Conservation (phyloP, 208 protist genomes). For the Trypanosoma melophagium region DNA sequence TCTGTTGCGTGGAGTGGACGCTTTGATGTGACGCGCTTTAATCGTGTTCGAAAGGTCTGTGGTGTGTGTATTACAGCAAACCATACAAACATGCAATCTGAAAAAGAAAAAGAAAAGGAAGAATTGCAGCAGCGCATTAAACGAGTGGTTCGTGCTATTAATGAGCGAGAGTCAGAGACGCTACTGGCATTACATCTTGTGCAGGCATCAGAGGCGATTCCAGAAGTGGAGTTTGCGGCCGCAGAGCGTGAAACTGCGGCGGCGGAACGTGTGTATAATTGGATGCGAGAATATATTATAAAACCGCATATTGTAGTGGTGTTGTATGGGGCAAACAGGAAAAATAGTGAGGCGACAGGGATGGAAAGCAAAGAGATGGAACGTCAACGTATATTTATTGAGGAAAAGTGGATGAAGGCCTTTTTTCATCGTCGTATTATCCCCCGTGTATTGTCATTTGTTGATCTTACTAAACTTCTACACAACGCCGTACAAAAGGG, state of each 20-base stretch:
- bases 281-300: slow-evolving; percentile 46
- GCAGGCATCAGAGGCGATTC: slow-evolving; percentile 61
- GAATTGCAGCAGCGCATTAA: slow-evolving; percentile 40
- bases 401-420: slow-evolving; percentile 56
- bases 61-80: slow-evolving; percentile 47
- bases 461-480: slow-evolving; percentile 34
- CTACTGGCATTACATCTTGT: slow-evolving; percentile 57
- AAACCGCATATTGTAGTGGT: slow-evolving; percentile 53
- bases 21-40: slow-evolving; percentile 72
- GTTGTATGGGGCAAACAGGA: slow-evolving; percentile 46
- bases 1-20: slow-evolving; percentile 85
- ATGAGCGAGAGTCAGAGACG: slow-evolving; percentile 39
- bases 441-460: slow-evolving; percentile 47
- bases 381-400: slow-evolving; percentile 30
- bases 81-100: background rate
- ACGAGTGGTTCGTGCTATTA: slow-evolving; percentile 50
- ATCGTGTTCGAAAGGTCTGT: slow-evolving; percentile 74
- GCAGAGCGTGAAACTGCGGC: slow-evolving; percentile 45
- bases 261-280: slow-evolving; percentile 45
- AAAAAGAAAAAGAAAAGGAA: slow-evolving; percentile 14
- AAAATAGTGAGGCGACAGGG: slow-evolving; percentile 2
- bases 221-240: slow-evolving; percentile 73
- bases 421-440: slow-evolving; percentile 66
- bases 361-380: background rate
- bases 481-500: slow-evolving; percentile 18